These are phyloP conservation scores for Babesia divergens DNA, from an alignment of 169 alveolate species.

Conservation along the genomic window DNA sequence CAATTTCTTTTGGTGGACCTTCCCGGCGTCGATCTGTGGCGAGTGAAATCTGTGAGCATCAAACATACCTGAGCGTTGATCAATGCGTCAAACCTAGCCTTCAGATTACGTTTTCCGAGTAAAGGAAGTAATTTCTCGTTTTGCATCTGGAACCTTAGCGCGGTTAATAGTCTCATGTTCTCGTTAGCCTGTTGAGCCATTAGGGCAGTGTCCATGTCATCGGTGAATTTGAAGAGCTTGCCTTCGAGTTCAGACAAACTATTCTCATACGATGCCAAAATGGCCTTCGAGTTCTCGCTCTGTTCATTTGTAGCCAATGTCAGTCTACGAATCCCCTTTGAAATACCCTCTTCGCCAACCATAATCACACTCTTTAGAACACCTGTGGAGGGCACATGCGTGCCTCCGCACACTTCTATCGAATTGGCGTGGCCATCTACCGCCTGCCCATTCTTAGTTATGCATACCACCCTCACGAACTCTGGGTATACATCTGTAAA, in stretches of 20 bases:
- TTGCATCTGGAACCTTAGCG: conserved; percentile 45
- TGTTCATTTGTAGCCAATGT: conserved; percentile 82
- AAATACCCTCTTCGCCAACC: conserved; percentile 86
- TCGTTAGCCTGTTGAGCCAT: conserved; percentile 61
- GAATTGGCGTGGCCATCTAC: conserved; percentile 71
- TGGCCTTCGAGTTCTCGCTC: conserved; percentile 65
- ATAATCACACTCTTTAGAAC: conserved; percentile 73
- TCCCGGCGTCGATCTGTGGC: conserved; percentile 40
- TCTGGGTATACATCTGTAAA: conserved; percentile 91
- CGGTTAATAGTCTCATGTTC: conserved; percentile 47
- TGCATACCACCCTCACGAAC: conserved; percentile 88
- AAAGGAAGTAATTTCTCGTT: conserved; percentile 44
- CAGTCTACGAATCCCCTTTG: conserved; percentile 86
- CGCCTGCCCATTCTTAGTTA: conserved; percentile 74
- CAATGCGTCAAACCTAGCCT: conserved; percentile 39
- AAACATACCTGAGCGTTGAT: conserved; percentile 39
- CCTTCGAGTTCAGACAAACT: conserved; percentile 61
- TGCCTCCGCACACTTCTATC: conserved; percentile 90
- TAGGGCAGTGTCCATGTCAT: conserved; percentile 59
- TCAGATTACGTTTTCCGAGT: conserved; percentile 26
- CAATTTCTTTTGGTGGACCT: conserved; percentile 57
- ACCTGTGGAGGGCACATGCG: conserved; percentile 83
- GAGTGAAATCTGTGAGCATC: neutral
- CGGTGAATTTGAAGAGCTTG: conserved; percentile 62
- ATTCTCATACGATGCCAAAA: conserved; percentile 32